Base-by-base conservation (phyloP, 371 early-diverging fungal species). In the Syncephalis plumigaleata region DNA sequence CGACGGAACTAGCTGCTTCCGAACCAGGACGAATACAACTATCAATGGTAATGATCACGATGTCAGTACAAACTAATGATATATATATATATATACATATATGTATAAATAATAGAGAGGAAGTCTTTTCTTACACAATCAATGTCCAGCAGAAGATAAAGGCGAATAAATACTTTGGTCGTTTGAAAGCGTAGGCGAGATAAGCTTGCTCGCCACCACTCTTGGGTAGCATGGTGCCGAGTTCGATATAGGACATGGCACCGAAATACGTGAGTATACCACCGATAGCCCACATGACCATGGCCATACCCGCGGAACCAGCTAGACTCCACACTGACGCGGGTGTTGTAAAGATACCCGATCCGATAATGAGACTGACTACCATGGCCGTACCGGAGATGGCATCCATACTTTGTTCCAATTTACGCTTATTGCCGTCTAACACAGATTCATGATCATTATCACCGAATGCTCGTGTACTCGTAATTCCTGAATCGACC, bases 241-340 rank as follows among this genome's bases (percentile, higher is more conserved):
- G 24, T 43, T 43, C 43, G 43, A 22, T 43, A 22, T 43, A 43
- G 22, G 22, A 18, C 3, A 43, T 13, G 22, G 43, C 24, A 22
- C 43, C 43, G 43, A 24, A 18, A 22, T 22, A 43, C 18, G 22
- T 43, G 3, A 43, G 22, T 3, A 43, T 24, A 11, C 43, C 43
- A 13, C 43, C 43, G 11, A 43, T 18, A 18, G 24, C 24, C 43
- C 43, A 43, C 24, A 43, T 18, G 21, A 43, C 9, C 18, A 43
- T 43, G 43, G 43, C 43, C 43, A 43, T 43, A 22, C 43, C 43
- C 3, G 43, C 21, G 15, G 43, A 43, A 24, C 43, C 43, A 11
- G 22, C 43, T 4, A 22, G 21, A 3, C 22, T 9, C 18, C 18
- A 43, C 3, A 43, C 43, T 3, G 24, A 22, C 13, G 43, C 43